phyloP scores from a whole-genome alignment of 2,329 filamentous ascomycete species.

The Aspergillus sp. region DNA sequence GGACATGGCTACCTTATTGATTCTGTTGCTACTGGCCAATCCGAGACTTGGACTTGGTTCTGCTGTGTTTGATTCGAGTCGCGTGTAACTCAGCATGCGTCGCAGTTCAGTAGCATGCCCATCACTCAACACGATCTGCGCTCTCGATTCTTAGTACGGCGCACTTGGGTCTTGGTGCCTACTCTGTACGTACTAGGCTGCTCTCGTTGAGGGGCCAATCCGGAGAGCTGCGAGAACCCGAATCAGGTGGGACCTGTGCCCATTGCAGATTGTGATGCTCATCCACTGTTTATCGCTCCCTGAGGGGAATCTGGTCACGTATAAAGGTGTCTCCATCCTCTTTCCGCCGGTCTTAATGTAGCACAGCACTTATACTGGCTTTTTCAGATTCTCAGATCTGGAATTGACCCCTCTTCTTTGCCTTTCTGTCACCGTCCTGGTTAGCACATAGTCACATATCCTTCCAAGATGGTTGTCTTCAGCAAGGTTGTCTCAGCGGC shows the following conservation, averaged over 20 bases:
- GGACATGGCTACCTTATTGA: background rate
- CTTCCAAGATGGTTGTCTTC: slow-evolving; percentile 34
- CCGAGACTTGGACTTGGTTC: background rate
- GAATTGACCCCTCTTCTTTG: background rate
- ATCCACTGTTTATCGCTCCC: background rate
- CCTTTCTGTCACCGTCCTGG: slow-evolving; percentile 9
- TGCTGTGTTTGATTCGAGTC: background rate
- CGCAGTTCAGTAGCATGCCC: slow-evolving; percentile 1
- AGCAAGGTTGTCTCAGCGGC: slow-evolving; percentile 28
- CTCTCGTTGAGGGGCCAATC: background rate
- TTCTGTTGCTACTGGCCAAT: background rate
- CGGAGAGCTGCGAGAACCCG: background rate
- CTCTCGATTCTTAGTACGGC: background rate
- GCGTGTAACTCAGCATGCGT: slow-evolving; percentile 1
- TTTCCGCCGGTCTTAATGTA: slow-evolving; percentile 8
- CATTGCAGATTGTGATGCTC: background rate
- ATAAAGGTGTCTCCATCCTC: slow-evolving; percentile 25
- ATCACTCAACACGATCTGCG: slow-evolving; percentile 4
- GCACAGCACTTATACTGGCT: slow-evolving; percentile 8
- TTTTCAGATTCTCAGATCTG: slow-evolving; percentile 6
- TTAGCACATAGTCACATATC: background rate
- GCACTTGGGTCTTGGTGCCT: background rate
- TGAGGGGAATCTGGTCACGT: slow-evolving; percentile 10
- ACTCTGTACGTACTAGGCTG: background rate
- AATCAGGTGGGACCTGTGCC: slow-evolving; percentile 4